These are phyloP conservation scores for Cryomyces antarcticus DNA, from an alignment of 495 filamentous ascomycete species.

Conservation along the genomic window DNA sequence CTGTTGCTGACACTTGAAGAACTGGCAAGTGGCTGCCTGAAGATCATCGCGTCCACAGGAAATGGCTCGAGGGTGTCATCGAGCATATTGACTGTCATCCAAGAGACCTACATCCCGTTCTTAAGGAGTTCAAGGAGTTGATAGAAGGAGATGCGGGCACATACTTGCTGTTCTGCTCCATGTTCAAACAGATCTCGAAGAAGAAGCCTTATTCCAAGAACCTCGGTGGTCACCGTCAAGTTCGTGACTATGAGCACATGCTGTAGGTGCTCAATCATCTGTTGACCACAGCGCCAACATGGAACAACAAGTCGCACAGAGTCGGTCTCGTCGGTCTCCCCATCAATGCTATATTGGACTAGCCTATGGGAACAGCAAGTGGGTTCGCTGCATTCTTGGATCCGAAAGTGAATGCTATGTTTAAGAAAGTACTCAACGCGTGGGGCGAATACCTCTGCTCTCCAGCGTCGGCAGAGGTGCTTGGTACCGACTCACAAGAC, in stretches of 20 bases:
- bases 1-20: too few species aligned
- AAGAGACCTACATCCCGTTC: constrained; percentile 23
- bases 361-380: constrained; percentile 48
- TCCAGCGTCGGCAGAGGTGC: too few species aligned
- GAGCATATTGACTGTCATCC: constrained; percentile 25
- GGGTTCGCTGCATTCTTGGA: constrained; percentile 47
- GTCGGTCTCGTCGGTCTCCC: constrained; percentile 48
- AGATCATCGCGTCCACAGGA: constrained; percentile 28
- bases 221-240: constrained; percentile 36
- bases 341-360: constrained; percentile 48
- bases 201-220: constrained; percentile 36
- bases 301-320: constrained; percentile 28
- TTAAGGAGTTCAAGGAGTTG: constrained; percentile 24
- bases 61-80: constrained; percentile 27
- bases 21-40: constrained; percentile 32
- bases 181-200: constrained; percentile 41
- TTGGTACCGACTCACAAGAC: constrained; percentile 27
- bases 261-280: constrained; percentile 42
- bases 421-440: constrained; percentile 45
- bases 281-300: constrained; percentile 38
- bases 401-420: constrained; percentile 41
- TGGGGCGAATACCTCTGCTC: too few species aligned
- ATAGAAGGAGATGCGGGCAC: constrained; percentile 22
- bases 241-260: constrained; percentile 45
- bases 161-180: constrained; percentile 12